phyloP scores from a whole-genome alignment of 2,329 filamentous ascomycete genomes.

The Podosphaera fusca region DNA sequence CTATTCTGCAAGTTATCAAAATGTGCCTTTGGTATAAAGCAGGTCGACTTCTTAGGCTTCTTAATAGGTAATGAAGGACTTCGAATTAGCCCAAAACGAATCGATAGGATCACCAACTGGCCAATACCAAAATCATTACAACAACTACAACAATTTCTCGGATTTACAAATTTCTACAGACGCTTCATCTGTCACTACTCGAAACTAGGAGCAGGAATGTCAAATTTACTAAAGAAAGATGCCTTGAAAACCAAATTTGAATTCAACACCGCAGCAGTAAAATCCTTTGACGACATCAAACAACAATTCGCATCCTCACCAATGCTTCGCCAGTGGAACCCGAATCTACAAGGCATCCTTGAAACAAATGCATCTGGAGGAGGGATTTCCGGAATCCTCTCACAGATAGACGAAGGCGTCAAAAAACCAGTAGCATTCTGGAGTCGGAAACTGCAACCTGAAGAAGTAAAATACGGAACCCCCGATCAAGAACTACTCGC shows the following conservation, averaged over 20 bases:
- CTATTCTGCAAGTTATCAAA: background rate
- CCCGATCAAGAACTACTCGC: background rate
- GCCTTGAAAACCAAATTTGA: background rate
- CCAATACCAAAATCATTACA: background rate
- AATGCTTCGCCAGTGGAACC: too few species aligned
- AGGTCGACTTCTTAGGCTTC: background rate
- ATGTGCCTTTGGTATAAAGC: background rate
- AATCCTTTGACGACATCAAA: too few species aligned
- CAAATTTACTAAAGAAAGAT: slow-evolving; percentile 1
- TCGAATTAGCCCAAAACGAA: background rate
- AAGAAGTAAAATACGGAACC: background rate
- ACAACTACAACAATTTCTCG: background rate
- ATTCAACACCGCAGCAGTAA: background rate
- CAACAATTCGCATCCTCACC: too few species aligned
- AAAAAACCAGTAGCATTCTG: background rate
- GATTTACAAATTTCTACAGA: background rate
- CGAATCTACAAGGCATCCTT: too few species aligned
- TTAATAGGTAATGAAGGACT: background rate
- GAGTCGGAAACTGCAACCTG: background rate
- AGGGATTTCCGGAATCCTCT: background rate
- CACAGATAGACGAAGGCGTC: background rate
- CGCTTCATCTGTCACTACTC: background rate
- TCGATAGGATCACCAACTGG: background rate
- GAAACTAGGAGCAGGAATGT: background rate
- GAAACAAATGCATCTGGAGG: background rate